Percentiles rank a stretch among this genome's conserved stretches.
Conservation (phyloP, 768 basidiomycete genomes). For the Ephemerocybe angulata region DNA sequence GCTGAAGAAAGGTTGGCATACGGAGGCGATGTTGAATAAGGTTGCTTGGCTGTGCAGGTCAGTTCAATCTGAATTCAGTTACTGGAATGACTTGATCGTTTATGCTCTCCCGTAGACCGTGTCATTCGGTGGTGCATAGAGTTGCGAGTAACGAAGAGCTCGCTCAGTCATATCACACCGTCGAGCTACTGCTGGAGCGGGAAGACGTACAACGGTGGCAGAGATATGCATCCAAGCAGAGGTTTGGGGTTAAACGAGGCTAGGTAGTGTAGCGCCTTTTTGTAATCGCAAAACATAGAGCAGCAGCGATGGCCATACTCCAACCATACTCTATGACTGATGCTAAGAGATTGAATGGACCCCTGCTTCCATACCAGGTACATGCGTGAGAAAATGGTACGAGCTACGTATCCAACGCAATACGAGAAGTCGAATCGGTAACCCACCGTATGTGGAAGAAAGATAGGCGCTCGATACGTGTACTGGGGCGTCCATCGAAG, state of each 20-base stretch:
- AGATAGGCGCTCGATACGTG: too few species aligned
- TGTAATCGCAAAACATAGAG: too few species aligned
- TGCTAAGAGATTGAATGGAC: too few species aligned
- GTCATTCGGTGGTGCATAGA: conserved; percentile 49
- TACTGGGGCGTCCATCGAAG: too few species aligned
- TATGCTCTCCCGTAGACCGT: conserved; percentile 35
- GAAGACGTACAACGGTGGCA: conserved; percentile 58
- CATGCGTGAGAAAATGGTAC: too few species aligned
- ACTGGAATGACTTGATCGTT: not conserved
- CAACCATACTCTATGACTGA: too few species aligned
- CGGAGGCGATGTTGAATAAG: conserved; percentile 47
- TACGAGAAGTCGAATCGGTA: too few species aligned
- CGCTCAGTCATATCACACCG: conserved; percentile 46
- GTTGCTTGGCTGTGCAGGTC: conserved; percentile 61
- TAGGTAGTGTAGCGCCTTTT: too few species aligned
- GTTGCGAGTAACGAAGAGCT: conserved; percentile 50
- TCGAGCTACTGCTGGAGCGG: conserved; percentile 44
- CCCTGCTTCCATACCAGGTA: too few species aligned
- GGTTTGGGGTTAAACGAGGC: conserved; percentile 16
- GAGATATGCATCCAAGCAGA: conserved; percentile 48
- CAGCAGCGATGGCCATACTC: too few species aligned
- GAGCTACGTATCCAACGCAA: too few species aligned
- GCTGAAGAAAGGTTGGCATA: conserved; percentile 57
- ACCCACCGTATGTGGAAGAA: too few species aligned
- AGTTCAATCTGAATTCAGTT: conserved; percentile 6